phyloP scores from a whole-genome alignment of 306 rosid species.

The Glycine soja region DNA sequence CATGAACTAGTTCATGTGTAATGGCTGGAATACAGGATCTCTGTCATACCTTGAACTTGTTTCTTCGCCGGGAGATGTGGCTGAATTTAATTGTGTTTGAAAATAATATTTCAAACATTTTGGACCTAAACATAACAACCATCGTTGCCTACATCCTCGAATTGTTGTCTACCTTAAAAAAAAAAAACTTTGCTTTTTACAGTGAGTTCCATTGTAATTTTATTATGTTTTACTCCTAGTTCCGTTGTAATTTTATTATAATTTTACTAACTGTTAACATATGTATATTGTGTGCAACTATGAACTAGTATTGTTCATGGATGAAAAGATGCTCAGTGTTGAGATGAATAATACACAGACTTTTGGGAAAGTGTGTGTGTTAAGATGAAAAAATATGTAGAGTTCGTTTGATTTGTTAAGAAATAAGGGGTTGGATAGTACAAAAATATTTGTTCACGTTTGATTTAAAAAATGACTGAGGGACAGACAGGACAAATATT shows the following conservation, averaged over 20 bases:
- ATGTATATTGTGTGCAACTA: neutral
- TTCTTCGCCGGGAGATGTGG: neutral
- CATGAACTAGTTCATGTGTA: conserved; percentile 52
- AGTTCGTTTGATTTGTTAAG: no score
- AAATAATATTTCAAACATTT: neutral
- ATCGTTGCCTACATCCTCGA: neutral
- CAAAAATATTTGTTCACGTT: no score
- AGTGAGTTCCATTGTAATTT: neutral
- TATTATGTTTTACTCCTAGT: neutral
- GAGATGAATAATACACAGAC: neutral
- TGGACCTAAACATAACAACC: conserved; percentile 3
- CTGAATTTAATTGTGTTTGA: conserved; percentile 9
- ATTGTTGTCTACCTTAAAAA: neutral
- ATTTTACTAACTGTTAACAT: no score
- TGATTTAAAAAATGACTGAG: no score
- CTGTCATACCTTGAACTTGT: conserved; percentile 31
- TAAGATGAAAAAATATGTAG: no score
- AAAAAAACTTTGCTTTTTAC: neutral
- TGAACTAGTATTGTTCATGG: no score
- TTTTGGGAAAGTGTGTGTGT: no score
- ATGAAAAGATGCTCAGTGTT: no score
- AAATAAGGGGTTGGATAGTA: no score
- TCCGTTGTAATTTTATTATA: no score
- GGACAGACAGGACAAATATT: no score
- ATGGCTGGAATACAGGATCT: conserved; percentile 34